Percentiles rank a stretch among this genome's conserved stretches.
Conservation (phyloP, 495 filamentous ascomycete genomes). For the Penicillium cosmopolitanum region DNA sequence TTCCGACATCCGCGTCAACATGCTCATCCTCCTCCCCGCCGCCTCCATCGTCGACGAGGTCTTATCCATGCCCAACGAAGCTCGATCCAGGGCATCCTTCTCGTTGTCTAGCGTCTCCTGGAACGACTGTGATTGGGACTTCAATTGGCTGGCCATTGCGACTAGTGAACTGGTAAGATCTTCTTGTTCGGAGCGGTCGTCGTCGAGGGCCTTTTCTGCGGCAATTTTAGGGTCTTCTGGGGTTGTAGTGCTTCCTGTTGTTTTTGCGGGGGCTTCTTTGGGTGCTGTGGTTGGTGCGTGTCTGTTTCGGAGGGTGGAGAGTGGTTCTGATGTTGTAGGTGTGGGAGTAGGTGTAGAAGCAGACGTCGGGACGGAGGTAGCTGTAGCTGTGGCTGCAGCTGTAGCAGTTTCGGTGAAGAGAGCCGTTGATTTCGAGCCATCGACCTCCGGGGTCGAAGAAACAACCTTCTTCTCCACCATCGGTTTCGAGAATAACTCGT, state of each 20-base stretch:
- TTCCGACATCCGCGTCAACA: constrained; percentile 74
- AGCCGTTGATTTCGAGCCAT: constrained; percentile 21
- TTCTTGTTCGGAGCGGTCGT: constrained; percentile 80
- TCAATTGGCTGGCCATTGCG: constrained; percentile 75
- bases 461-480: constrained; percentile 2
- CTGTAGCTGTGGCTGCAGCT: constrained; percentile 8
- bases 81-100: constrained; percentile 67
- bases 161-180: constrained; percentile 80
- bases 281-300: constrained; percentile 15
- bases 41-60: constrained; percentile 74
- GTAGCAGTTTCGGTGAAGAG: constrained; percentile 19
- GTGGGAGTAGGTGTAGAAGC: constrained; percentile 12
- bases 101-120: constrained; percentile 71
- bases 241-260: constrained; percentile 25
- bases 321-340: constrained; percentile 14
- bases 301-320: constrained; percentile 39
- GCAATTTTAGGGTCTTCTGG: constrained; percentile 34
- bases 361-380: constrained; percentile 6
- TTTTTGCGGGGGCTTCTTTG: constrained; percentile 21
- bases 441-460: constrained; percentile 10
- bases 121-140: constrained; percentile 72
- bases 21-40: constrained; percentile 73
- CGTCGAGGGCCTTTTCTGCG: constrained; percentile 70
- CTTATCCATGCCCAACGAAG: constrained; percentile 73
- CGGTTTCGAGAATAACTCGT: constrained; percentile 40